Evolutionary conservation across 139 green algal species (phyloP), one percentile per base, ranked within the genome.

Genomic region (Pseudopediastrum boryanum): DNA sequence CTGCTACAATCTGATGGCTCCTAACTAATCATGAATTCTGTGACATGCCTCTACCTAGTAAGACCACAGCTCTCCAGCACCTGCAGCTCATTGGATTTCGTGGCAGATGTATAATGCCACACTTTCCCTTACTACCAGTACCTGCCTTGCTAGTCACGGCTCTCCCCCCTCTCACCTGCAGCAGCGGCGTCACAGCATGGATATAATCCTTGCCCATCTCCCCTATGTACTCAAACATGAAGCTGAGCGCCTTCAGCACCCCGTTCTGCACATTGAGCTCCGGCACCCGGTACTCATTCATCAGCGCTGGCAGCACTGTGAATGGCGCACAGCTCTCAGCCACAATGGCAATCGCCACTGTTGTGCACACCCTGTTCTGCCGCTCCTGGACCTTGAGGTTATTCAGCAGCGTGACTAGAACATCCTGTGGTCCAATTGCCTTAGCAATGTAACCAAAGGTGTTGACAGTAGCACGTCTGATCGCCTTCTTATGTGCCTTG

Each of bases 201-300:
- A 99, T 97, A 93, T 98, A 98, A 89, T 99, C 95, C 89, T 96
- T 97, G 77, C 96, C 96, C 94, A 98, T 98, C 88, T 99, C 96
- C n/a, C 96, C 96, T 43, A 99, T 98, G 92, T 99, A 99, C 88
- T 99, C 96, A 79, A 99, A 99, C 86, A 99, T 91, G 87, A 99
- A 99, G 58, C 87, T 95, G 69, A 99, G 93, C n/a, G 94, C 94
- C 89, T 99, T 97, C 35, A 97, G 89, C 27, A 79, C 41, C 63
- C 96, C 96, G 72, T 99, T 99, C 89, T 99, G 96, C 56, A 99
- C 95, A 81, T 99, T 99, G 21, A 98, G 83, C 90, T 99, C 94
- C 1, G 96, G 96, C 35, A 96, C 92, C 72, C 94, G 91, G 90
- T 98, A 99, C 89, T 99, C 96, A 84, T 99, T 99, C 93, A 99